Evolutionary conservation across 441 rosid genomes (phyloP).

Genomic region (Syzygium syzygioides): DNA sequence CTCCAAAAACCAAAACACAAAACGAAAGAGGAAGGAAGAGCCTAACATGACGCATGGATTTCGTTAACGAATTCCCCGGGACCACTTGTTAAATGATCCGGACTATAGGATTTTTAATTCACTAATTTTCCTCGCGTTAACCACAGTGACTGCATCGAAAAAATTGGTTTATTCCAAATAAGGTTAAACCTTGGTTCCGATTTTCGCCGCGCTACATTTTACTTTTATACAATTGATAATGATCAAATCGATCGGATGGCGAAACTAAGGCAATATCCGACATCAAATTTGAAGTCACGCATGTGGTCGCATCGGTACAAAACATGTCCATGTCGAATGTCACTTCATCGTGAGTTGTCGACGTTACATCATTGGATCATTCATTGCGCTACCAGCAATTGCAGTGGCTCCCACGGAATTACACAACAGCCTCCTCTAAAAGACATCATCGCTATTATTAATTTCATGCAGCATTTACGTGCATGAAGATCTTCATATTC

Average conservation of each 20-base stretch:
- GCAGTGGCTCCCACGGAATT: not conserved
- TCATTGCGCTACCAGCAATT: not conserved
- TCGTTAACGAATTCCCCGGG: too few relatives aligned
- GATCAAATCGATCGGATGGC: not conserved
- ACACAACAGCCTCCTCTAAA: not conserved
- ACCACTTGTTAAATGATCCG: not conserved
- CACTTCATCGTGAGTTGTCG: not conserved
- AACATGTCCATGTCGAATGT: not conserved
- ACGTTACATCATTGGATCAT: too few relatives aligned
- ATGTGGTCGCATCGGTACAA: not conserved
- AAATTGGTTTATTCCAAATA: not conserved
- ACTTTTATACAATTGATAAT: too few relatives aligned
- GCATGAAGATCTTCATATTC: not conserved
- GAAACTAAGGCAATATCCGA: not conserved
- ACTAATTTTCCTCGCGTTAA: not conserved
- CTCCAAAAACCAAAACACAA: not conserved
- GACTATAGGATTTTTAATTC: not conserved
- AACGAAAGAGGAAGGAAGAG: not conserved
- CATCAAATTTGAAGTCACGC: not conserved
- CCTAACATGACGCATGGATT: not conserved
- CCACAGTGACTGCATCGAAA: not conserved
- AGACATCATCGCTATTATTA: not conserved
- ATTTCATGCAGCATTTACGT: not conserved
- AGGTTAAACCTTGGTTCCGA: not conserved
- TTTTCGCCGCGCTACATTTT: not conserved